A percentile compares a stretch with the other conserved stretches of the same genome.
Evolutionary conservation across 495 filamentous ascomycete genomes (phyloP).

Genomic region (Aspergillus sclerotiicarbonarius): DNA sequence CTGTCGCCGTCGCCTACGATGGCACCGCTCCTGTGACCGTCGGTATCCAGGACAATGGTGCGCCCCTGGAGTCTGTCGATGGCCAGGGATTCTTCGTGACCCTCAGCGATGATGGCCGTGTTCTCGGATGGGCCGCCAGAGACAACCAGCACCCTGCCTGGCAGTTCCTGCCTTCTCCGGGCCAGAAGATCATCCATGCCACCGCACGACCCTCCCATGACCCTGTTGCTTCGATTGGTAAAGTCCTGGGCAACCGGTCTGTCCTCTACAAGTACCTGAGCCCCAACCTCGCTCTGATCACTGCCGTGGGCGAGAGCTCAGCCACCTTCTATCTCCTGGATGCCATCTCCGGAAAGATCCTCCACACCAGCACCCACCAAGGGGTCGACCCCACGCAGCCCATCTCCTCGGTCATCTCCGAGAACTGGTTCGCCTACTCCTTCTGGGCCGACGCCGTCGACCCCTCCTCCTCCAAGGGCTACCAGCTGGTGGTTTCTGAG

Average conservation of each 20-base stretch:
- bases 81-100: conserved; percentile 54
- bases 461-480: conserved; percentile 66
- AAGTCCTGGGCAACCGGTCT: conserved; percentile 83
- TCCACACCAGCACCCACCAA: conserved; percentile 67
- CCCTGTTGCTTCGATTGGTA: conserved; percentile 90
- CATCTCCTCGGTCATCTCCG: conserved; percentile 73
- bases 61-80: conserved; percentile 29
- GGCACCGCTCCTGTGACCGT: conserved; percentile 23
- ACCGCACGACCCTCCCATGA: conserved; percentile 71
- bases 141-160: conserved; percentile 58
- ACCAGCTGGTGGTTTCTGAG: conserved; percentile 84
- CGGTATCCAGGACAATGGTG: conserved; percentile 35
- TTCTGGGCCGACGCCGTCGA: conserved; percentile 63
- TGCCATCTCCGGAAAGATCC: conserved; percentile 75
- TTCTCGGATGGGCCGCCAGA: conserved; percentile 57
- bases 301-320: conserved; percentile 58
- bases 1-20: conserved; percentile 32
- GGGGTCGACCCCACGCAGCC: conserved; percentile 73
- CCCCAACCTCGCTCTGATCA: conserved; percentile 79
- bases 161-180: conserved; percentile 67
- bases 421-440: conserved; percentile 97
- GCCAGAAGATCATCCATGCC: conserved; percentile 65
- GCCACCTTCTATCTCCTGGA: conserved; percentile 82
- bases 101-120: conserved; percentile 54
- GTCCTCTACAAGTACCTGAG: conserved; percentile 98